Conservation (phyloP, 257 asterid species). For the Fraxinus anomala region DNA sequence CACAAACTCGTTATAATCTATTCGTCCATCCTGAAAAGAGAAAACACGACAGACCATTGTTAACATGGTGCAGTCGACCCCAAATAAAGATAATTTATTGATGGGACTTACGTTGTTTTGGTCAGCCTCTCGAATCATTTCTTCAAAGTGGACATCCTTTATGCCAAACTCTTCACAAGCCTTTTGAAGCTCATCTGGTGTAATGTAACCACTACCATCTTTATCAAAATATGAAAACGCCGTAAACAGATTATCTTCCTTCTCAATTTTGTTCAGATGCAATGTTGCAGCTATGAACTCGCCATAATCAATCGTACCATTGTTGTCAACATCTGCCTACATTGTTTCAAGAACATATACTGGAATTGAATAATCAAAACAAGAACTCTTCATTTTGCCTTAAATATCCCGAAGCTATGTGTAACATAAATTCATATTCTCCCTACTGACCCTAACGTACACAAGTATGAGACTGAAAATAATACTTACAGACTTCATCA, state of each 20-base stretch:
- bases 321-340: slow-evolving; percentile 52
- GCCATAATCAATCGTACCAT: slow-evolving; percentile 48
- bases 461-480: neutral
- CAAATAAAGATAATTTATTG: too few relatives aligned
- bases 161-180: slow-evolving; percentile 40
- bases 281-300: slow-evolving; percentile 57
- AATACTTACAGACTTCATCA: slow-evolving; percentile 36
- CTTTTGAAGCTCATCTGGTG: slow-evolving; percentile 37
- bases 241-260: slow-evolving; percentile 31
- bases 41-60: neutral
- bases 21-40: slow-evolving; percentile 46
- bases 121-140: slow-evolving; percentile 33
- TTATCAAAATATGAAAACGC: slow-evolving; percentile 39
- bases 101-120: slow-evolving; percentile 30
- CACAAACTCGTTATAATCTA: slow-evolving; percentile 55
- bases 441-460: neutral
- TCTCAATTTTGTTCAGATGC: slow-evolving; percentile 37
- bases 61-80: neutral
- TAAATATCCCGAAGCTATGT: too few relatives aligned
- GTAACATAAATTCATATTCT: neutral
- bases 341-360: neutral
- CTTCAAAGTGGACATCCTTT: slow-evolving; percentile 30
- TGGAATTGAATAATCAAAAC: neutral
- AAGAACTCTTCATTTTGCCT: neutral
- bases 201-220: slow-evolving; percentile 37